Percentiles rank a stretch among this genome's conserved stretches.
Conservation (phyloP, 306 rosid species). For the Abrus precatorius region DNA sequence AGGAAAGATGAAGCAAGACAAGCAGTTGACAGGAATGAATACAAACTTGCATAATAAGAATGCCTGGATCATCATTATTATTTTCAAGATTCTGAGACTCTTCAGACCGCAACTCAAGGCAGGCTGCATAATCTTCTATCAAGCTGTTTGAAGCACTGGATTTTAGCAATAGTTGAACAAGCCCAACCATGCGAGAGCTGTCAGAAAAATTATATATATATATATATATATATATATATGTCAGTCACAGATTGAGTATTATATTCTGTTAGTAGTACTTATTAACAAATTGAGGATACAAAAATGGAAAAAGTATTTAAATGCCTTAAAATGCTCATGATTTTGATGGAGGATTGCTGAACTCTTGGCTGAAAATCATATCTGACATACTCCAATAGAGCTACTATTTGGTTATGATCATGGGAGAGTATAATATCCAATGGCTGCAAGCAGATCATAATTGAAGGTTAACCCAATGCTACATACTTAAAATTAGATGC, state of each 20-base stretch:
- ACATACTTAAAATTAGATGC: conserved; percentile 9
- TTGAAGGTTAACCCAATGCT: conserved; percentile 2
- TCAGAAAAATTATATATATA: conserved; percentile 34
- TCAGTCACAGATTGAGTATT: conserved; percentile 38
- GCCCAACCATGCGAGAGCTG: conserved; percentile 98
- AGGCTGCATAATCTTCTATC: conserved; percentile 98
- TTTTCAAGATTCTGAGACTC: conserved; percentile 76
- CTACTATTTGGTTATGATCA: conserved; percentile 92
- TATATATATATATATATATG: conserved; percentile 15
- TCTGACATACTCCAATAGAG: conserved; percentile 93
- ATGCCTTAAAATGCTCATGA: conserved; percentile 94
- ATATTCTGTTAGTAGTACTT: conserved; percentile 26
- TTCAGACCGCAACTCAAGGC: conserved; percentile 90
- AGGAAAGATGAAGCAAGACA: conserved; percentile 14
- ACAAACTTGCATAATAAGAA: conserved; percentile 93
- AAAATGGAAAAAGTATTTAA: conserved; percentile 46
- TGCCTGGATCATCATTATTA: conserved; percentile 84
- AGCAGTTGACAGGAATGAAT: conserved; percentile 16
- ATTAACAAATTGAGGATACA: conserved; percentile 23
- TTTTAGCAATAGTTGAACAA: conserved; percentile 83
- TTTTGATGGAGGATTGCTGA: conserved; percentile 91
- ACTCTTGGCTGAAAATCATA: conserved; percentile 90
- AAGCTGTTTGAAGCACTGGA: conserved; percentile 79
- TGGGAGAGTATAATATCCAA: conserved; percentile 94
- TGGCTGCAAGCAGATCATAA: conserved; percentile 68